These are phyloP conservation scores for Detonula confervacea DNA, from an alignment of 352 stramenopile genomes.

Conservation along the genomic window DNA sequence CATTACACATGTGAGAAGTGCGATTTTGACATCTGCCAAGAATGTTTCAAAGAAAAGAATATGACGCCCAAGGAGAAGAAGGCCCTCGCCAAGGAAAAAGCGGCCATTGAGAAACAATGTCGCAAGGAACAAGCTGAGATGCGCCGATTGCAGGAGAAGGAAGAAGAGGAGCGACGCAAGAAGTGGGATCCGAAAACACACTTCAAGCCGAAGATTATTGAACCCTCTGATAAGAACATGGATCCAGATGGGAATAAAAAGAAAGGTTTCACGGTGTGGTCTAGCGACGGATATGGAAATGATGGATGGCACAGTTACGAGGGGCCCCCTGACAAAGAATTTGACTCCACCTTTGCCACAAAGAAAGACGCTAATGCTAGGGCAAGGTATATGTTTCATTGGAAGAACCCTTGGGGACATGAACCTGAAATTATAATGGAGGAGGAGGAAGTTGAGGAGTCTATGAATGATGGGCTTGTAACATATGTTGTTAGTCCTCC, in stretches of 20 bases:
- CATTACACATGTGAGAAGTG: conserved; percentile 36
- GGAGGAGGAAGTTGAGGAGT: conserved; percentile 2
- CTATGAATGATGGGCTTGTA: conserved; percentile 14
- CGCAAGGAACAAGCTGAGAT: neutral
- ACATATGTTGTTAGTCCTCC: neutral
- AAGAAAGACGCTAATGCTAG: conserved; percentile 28
- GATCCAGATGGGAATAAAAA: conserved; percentile 10
- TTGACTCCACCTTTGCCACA: conserved; percentile 28
- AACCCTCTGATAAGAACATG: conserved; percentile 16
- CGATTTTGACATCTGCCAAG: conserved; percentile 27
- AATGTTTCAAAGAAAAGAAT: conserved; percentile 23
- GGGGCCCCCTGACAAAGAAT: conserved; percentile 24
- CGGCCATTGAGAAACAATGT: conserved; percentile 1
- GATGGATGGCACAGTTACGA: conserved; percentile 37
- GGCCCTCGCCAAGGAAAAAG: conserved; percentile 14
- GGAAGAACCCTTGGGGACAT: conserved; percentile 25
- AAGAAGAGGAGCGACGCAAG: conserved; percentile 13
- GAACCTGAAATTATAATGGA: conserved; percentile 12
- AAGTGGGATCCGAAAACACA: conserved; percentile 26
- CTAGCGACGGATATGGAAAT: conserved; percentile 33
- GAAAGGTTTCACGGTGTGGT: conserved; percentile 31
- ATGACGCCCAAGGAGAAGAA: conserved; percentile 34
- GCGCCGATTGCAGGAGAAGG: conserved; percentile 4
- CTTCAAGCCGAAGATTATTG: conserved; percentile 16
- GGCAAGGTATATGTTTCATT: conserved; percentile 33